phyloP scores from a whole-genome alignment of 305 asterid species.

The Fraxinus sp. region DNA sequence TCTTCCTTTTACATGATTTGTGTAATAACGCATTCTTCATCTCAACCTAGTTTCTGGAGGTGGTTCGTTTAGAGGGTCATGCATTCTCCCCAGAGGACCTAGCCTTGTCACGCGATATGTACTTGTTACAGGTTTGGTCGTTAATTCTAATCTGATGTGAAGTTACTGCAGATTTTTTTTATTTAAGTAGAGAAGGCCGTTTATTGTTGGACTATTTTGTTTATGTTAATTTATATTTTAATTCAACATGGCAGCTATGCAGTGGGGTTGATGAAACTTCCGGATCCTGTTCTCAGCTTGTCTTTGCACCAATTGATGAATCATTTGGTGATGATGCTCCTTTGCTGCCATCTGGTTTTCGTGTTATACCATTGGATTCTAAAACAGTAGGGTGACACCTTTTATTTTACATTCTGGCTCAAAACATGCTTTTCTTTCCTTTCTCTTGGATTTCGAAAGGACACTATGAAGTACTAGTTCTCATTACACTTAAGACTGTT shows the following conservation, averaged over 20 bases:
- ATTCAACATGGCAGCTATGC: constrained; percentile 58
- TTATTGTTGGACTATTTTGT: neutral
- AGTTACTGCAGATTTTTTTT: neutral
- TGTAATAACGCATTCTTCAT: neutral
- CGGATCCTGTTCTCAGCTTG: constrained; percentile 88
- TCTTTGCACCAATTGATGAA: constrained; percentile 91
- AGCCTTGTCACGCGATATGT: constrained; percentile 83
- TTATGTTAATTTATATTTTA: neutral
- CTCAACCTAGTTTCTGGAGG: constrained; percentile 69
- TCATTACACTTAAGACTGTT: neutral
- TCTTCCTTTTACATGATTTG: neutral
- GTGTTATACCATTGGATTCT: constrained; percentile 83
- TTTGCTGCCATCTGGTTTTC: constrained; percentile 88
- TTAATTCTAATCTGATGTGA: neutral
- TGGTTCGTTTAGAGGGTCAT: constrained; percentile 89
- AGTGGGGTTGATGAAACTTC: constrained; percentile 80
- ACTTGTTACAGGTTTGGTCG: constrained; percentile 69
- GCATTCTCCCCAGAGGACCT: constrained; percentile 85
- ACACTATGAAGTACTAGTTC: neutral
- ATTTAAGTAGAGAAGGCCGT: neutral
- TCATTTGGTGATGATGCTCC: constrained; percentile 93
- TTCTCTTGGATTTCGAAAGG: neutral
- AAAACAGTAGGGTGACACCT: constrained; percentile 62
- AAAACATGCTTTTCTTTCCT: neutral
- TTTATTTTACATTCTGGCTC: neutral